Conservation (phyloP, 2,329 filamentous ascomycete species). For the Thermochaetoides dissita region DNA sequence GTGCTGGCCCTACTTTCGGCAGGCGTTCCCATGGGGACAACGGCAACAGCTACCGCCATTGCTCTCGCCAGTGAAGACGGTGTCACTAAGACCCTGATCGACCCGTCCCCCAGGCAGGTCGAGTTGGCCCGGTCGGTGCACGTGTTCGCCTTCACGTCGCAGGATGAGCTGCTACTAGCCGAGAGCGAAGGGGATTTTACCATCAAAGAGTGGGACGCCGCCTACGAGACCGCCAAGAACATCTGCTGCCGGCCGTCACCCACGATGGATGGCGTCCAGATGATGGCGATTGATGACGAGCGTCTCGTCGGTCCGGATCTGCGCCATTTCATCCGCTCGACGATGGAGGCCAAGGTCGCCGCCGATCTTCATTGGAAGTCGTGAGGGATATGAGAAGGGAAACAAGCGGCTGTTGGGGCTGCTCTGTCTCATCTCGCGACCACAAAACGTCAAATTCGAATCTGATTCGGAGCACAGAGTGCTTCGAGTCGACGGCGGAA, state of each 20-base stretch:
- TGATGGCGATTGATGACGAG: constrained; percentile 30
- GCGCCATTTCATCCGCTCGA: constrained; percentile 47
- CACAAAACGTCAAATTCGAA: not conserved
- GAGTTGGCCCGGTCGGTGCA: constrained; percentile 57
- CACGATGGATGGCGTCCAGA: constrained; percentile 26
- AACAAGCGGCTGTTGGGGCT: constrained; percentile 13
- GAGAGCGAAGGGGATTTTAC: constrained; percentile 75
- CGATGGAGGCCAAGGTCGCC: constrained; percentile 40
- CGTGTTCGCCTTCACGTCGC: constrained; percentile 68
- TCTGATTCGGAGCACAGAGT: not conserved
- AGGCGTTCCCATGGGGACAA: constrained; percentile 64
- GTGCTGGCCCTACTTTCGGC: constrained; percentile 68
- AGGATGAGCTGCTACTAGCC: constrained; percentile 57
- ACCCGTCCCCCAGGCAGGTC: constrained; percentile 51
- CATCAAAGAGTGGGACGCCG: constrained; percentile 59
- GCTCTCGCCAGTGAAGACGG: constrained; percentile 36
- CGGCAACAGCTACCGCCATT: constrained; percentile 51
- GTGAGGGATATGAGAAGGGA: too few relatives aligned
- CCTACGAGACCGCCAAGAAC: constrained; percentile 48
- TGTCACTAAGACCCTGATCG: constrained; percentile 31
- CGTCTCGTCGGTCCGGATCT: constrained; percentile 32
- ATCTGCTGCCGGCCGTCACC: constrained; percentile 43
- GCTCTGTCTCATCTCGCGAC: constrained; percentile 1
- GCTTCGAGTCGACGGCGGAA: not conserved
- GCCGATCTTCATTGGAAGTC: constrained; percentile 45